Evolutionary conservation across 257 asterid species (phyloP), one percentile per base, ranked within the genome.

Genomic region (Jasminum sambac): DNA sequence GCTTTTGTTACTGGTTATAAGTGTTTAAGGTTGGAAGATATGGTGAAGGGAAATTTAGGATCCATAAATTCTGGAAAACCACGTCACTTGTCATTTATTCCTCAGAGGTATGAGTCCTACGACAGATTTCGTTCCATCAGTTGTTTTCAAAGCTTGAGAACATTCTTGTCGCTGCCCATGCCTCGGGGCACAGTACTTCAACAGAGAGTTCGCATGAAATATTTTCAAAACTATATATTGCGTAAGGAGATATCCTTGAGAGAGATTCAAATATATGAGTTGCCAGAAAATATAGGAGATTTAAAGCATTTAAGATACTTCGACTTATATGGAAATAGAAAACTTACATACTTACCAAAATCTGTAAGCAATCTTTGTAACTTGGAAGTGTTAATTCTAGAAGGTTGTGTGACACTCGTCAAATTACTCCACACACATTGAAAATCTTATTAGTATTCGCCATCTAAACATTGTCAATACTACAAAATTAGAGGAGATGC

Each of bases 101-200:
- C 72, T 34, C 63, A 65, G 26, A 50, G 68, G 3, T 66, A 74
- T 58, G 82, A 77, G 37, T 40, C 60, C 63, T 81, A 44, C 59
- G 58, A 30, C 8, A 77, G 75, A 50, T 74, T 74, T 21, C 66
- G 52, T 60, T 70, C 66, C 17, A 64, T 77, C 46, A 17, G 59
- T 41, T 63, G 64, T 63, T 74, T 64, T 68, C 26, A 23, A 58
- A 73, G 77, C 50, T 70, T 76, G 26, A 61, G 85, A 66, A 74
- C 78, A 0, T 81, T 78, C 66, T 63, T 81, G 71, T 68, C 85
- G 16, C 44, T 79, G 64, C 69, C 77, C 38, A n/a, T n/a, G n/a
- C n/a, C n/a, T n/a, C n/a, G n/a, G n/a, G 50, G 57, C 46, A 36
- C 40, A 68, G 52, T 37, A 36, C 21, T n/a, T 70, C 24, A 41